phyloP scores from a whole-genome alignment of 805 yeast species.

The Kluyveromyces nonfermentans region DNA sequence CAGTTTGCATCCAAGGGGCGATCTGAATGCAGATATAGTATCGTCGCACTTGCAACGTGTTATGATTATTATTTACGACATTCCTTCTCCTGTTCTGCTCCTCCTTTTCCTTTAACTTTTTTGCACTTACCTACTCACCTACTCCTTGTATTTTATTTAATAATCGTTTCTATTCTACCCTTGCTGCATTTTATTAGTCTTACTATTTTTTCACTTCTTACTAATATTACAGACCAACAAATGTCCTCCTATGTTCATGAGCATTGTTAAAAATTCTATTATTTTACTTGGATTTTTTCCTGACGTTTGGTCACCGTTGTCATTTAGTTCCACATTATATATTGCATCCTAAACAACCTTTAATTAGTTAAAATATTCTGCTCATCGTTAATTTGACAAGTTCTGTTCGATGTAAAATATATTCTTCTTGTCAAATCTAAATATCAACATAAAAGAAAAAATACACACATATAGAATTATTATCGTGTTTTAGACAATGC shows the following conservation, averaged over 20 bases:
- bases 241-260: no score
- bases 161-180: neutral
- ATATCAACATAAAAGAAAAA: neutral
- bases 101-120: constrained; percentile 2
- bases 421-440: neutral
- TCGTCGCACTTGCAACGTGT: neutral
- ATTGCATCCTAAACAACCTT: neutral
- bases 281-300: no score
- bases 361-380: neutral
- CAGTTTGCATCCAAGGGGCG: neutral
- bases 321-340: no score
- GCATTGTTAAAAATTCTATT: no score
- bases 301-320: no score
- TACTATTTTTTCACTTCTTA: neutral
- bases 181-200: neutral
- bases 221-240: neutral
- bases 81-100: neutral
- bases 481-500: neutral
- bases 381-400: neutral
- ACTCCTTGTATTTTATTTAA: constrained; percentile 5
- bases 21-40: neutral
- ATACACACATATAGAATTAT: neutral
- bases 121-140: constrained; percentile 2
- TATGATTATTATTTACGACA: constrained; percentile 3
- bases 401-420: neutral